These are phyloP conservation scores for Neurospora sp. DNA, from an alignment of 495 filamentous ascomycete species.

Conservation along the genomic window DNA sequence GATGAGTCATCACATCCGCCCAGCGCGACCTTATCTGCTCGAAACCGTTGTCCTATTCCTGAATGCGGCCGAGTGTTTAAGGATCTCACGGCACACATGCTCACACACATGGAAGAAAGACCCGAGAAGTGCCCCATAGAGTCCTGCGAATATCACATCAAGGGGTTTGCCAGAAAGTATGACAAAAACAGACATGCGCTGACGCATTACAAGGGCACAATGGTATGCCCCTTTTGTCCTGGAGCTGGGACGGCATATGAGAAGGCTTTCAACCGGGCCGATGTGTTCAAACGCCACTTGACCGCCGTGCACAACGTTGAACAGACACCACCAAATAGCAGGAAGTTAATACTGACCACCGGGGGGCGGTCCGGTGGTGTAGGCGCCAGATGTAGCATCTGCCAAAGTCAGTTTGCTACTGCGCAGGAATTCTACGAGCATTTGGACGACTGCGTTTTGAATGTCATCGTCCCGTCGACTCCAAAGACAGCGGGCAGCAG, in stretches of 20 bases:
- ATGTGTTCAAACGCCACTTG: slow-evolving; percentile 97
- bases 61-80: slow-evolving; percentile 90
- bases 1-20: slow-evolving; percentile 53
- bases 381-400: slow-evolving; percentile 93
- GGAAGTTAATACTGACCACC: slow-evolving; percentile 45
- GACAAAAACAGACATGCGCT: slow-evolving; percentile 98
- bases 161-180: slow-evolving; percentile 95
- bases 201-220: slow-evolving; percentile 98
- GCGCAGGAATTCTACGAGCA: slow-evolving; percentile 99
- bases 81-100: slow-evolving; percentile 89
- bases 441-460: slow-evolving; percentile 92
- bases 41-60: slow-evolving; percentile 63
- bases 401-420: slow-evolving; percentile 75
- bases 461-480: slow-evolving; percentile 84
- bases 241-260: slow-evolving; percentile 84
- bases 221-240: slow-evolving; percentile 98
- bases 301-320: slow-evolving; percentile 92
- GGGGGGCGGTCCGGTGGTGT: slow-evolving; percentile 35
- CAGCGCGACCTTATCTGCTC: slow-evolving; percentile 18
- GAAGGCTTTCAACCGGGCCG: slow-evolving; percentile 97
- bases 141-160: slow-evolving; percentile 88
- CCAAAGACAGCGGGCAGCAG: slow-evolving; percentile 36
- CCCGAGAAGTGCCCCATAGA: slow-evolving; percentile 95
- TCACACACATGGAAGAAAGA: slow-evolving; percentile 87
- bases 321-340: slow-evolving; percentile 89